Base-by-base conservation (phyloP, 495 filamentous ascomycete genomes). In the Neurospora sp. region DNA sequence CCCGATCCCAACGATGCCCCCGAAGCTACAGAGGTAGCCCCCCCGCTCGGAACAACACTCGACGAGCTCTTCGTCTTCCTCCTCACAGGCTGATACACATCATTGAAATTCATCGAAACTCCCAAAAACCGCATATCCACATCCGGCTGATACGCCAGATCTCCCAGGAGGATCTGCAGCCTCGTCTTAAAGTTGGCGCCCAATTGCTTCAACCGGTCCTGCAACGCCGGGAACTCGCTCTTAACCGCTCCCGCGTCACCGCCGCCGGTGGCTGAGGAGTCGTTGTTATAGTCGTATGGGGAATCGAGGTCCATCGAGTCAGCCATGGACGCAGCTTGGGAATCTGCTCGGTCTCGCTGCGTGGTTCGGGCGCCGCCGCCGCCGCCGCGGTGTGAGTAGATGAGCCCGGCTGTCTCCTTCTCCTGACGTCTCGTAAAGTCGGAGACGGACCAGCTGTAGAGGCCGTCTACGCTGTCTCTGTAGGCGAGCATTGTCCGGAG, bases 51-150 rank as follows among this genome's bases (percentile, higher is more conserved):
- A 7, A 59, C 48, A 20, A 40, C 40, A 59, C 65, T 75, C 1
- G 78, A 70, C n/a, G 78, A 76, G 12, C 53, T 41, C 74, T 83
- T 84, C 53, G 84, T 80, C 80, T 90, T 87, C 81, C 89, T 85
- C 72, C 89, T 86, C 61, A 88, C 87, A 4, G 92, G 91, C 80
- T 91, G 86, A 82, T 98, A 98, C 9, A 97, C 93, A 81, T 98
- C 94, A 81, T 99, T 99, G 79, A 99, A 99, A 79, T 98, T 99
- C 93, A 99, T 97, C 27, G 95, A 92, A 68, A 97, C 93, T 10
- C 92, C 96, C 73, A 99, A 84, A 83, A 98, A 97, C 53, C 94
- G 88, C 92, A 99, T 94, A 76, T 98, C 96, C 73, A 92, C 90
- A 80, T 99, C 96, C 14, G 94, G 92, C 83, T 98, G 96, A 78